Conservation (phyloP, 1,284 basidiomycete species). For the Takashimella koratensis region DNA sequence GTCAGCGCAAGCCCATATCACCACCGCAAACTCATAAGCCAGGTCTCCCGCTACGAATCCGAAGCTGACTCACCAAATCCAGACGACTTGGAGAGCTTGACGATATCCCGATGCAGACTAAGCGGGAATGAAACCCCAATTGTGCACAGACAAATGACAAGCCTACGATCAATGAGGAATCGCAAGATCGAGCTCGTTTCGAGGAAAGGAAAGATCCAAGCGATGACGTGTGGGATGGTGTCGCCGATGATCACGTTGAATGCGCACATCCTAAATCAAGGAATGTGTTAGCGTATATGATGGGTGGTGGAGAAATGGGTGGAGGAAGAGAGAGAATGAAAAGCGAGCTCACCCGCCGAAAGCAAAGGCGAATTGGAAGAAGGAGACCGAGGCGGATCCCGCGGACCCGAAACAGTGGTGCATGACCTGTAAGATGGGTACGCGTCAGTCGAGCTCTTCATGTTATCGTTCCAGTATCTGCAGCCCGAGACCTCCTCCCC, state of each 20-base stretch:
- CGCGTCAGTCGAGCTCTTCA: too few relatives aligned
- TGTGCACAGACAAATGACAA: conserved; percentile 81
- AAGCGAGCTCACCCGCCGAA: conserved; percentile 65
- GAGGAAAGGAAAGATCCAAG: conserved; percentile 76
- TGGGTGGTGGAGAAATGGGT: background rate
- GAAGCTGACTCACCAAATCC: conserved; percentile 56
- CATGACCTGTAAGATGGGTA: conserved; percentile 75
- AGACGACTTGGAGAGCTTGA: conserved; percentile 90
- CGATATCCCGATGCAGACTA: conserved; percentile 93
- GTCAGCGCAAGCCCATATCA: background rate
- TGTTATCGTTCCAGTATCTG: too few relatives aligned
- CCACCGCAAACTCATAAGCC: background rate
- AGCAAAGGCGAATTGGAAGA: conserved; percentile 97
- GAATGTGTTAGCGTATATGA: background rate
- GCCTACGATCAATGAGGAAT: conserved; percentile 78
- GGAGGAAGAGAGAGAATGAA: conserved; percentile 26
- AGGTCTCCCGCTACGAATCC: background rate
- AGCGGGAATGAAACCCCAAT: conserved; percentile 88
- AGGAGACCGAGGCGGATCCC: conserved; percentile 85
- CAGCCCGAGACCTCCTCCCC: too few relatives aligned
- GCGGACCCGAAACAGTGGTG: conserved; percentile 85
- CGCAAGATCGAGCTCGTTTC: conserved; percentile 64
- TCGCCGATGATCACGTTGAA: conserved; percentile 91
- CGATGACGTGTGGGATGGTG: conserved; percentile 92
- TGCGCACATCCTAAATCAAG: conserved; percentile 76